phyloP scores from a whole-genome alignment of 2,329 filamentous ascomycete genomes.

The Penicillium sp. region DNA sequence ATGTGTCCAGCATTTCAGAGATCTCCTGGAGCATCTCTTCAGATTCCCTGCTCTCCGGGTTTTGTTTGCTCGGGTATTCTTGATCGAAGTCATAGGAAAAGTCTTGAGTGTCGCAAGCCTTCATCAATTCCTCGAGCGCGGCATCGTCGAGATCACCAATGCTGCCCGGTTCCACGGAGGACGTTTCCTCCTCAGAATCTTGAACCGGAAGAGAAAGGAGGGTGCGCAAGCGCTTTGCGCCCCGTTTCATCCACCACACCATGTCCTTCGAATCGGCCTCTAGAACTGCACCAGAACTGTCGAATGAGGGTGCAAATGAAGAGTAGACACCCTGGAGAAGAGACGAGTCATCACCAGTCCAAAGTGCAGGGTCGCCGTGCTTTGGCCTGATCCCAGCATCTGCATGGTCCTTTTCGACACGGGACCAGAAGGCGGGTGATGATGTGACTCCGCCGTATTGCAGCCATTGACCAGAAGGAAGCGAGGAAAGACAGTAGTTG shows the following conservation, averaged over 20 bases:
- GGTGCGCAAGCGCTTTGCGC: conserved; percentile 37
- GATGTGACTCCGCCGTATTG: conserved; percentile 41
- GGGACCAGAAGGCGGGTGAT: conserved; percentile 39
- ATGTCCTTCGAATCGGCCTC: conserved; percentile 42
- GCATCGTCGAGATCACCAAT: conserved; percentile 40
- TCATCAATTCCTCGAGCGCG: conserved; percentile 43
- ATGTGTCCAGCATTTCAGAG: conserved; percentile 59
- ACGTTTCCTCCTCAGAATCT: conserved; percentile 18
- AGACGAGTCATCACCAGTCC: conserved; percentile 33
- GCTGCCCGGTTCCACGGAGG: conserved; percentile 27
- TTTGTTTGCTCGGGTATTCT: conserved; percentile 29
- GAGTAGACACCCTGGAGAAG: conserved; percentile 47
- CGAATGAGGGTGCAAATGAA: conserved; percentile 49
- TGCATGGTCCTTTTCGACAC: conserved; percentile 33
- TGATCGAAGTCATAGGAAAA: conserved; percentile 24
- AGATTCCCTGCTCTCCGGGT: conserved; percentile 44
- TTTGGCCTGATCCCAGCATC: conserved; percentile 22
- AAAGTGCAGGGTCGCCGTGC: conserved; percentile 29
- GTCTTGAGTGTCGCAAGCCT: conserved; percentile 41
- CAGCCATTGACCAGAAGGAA: conserved; percentile 45
- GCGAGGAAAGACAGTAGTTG: conserved; percentile 40
- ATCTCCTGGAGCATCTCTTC: conserved; percentile 56
- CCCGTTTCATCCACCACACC: conserved; percentile 48
- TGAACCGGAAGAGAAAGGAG: conserved; percentile 32
- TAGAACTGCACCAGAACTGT: conserved; percentile 46